Base-by-base conservation (phyloP, 805 yeast genomes). In the Novakomyces olei region DNA sequence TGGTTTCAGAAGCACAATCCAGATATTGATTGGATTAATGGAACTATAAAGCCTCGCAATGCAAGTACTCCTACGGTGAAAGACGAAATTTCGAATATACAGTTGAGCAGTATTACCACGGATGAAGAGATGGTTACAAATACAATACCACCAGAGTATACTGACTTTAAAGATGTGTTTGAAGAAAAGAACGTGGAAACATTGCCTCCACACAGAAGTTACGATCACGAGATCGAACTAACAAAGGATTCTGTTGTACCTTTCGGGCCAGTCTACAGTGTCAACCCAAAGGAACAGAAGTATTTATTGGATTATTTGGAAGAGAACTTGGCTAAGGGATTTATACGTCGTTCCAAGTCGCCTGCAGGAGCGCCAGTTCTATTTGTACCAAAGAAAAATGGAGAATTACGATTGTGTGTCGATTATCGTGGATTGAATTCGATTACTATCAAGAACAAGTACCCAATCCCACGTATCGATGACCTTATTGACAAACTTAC, bases 371-470 rank as follows among this genome's bases (percentile, higher is more conserved):
- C 33, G 12, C 42, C 44, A 8, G 38, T 41, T 2, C 23, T 40
- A 12, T 41, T 41, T 22, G 43, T 41, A 1, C n/a, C 31, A 15
- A 40, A 41, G 34, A 38, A 40, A 29, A 41, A 41, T 32, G 41
- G 42, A 12, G n/a, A 28, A 3, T 2, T 39, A 24, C 27, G 45
- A 10, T 30, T 42, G 31, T 38, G 44, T 18, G 35, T 43, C 2
- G 47, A 44, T 28, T 44, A 29, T 27, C 12, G 47, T 17, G 24
- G 19, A 4, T 28, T 44, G 29, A 44, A 45, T 27, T 15, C 18
- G 5, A 26, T 24, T 15, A 44, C 45, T 1, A 30, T 41, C 14
- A 34, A 37, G 25, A 37, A 41, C 25, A 23, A 27, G 18, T 44
- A 31, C 14, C 44, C 46, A 4, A 14, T 44, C 2, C 47, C 47